phyloP scores from a whole-genome alignment of 208 protist species.

The Leishmania major region DNA sequence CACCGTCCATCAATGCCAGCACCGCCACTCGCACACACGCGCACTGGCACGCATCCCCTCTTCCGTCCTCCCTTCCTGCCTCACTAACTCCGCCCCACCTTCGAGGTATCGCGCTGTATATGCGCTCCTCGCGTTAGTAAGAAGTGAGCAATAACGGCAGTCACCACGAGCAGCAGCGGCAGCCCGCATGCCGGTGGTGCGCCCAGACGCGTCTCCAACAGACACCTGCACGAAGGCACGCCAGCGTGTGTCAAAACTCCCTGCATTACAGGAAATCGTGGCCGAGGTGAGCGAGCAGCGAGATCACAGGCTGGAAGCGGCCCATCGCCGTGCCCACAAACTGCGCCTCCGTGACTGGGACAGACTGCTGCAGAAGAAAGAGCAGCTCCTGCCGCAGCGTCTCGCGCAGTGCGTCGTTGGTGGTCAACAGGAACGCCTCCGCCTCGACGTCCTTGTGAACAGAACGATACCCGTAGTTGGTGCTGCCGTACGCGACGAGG shows the following conservation, averaged over 20 bases:
- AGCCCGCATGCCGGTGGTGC: background rate
- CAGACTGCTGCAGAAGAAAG: constrained; percentile 56
- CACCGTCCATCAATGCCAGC: background rate
- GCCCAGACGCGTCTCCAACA: background rate
- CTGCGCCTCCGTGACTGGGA: constrained; percentile 43
- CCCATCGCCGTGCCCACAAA: constrained; percentile 61
- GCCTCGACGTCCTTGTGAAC: constrained; percentile 87
- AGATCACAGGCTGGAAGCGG: constrained; percentile 79
- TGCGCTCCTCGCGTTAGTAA: background rate
- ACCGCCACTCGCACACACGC: background rate
- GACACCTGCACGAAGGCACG: background rate
- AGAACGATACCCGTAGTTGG: constrained; percentile 88
- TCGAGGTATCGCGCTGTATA: background rate
- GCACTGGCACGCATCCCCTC: background rate
- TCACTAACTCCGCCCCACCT: background rate
- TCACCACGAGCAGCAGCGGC: background rate
- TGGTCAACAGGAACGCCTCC: constrained; percentile 69
- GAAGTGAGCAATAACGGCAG: background rate
- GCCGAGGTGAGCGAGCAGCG: constrained; percentile 71
- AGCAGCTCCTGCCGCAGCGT: constrained; percentile 64
- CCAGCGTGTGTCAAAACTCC: background rate
- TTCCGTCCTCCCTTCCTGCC: background rate
- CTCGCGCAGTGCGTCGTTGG: constrained; percentile 50
- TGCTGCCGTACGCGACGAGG: constrained; percentile 85
- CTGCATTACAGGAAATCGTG: constrained; percentile 67